Base-by-base conservation (phyloP, 129 eudicot species). In the Artemisia annua region DNA sequence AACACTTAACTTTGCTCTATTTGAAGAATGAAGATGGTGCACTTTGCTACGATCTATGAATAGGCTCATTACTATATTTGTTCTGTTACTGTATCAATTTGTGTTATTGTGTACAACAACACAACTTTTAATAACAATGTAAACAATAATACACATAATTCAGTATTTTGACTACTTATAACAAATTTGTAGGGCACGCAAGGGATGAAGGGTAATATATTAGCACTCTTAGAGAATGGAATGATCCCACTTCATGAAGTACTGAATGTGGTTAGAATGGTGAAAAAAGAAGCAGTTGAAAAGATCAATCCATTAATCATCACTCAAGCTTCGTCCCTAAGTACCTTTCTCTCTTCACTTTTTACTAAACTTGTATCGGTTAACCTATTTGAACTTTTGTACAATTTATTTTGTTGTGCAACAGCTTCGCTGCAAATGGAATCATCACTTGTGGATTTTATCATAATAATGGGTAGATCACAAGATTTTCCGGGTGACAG, bases 211-310 rank as follows among this genome's bases (percentile, higher is more conserved):
- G 78, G 80, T 48, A 66, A 70, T 7, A 57, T 90, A 19, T 32
- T 91, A 79, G 95, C 85, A 12, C 50, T 91, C 15, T 82, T 86
- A 11, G 97, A 88, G 82, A 71, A 73, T 6, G 87, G 63, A 24
- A 53, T 75, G 50, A 54, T 86, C 74, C 90, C 86, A 17, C 57
- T 82, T 59, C 72, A 70, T 67, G 85, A 66, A 18, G 81, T 84
- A 50, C 55, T 59, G 15, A 83, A 81, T 70, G 89, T 84, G 20
- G 22, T 86, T 43, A 84, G 76, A 75, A 67, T 50, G 66, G 75
- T 82, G 26, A 83, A 79, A 75, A 78, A 79, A 71, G 90, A 66
- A 55, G 78, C 78, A 18, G 57, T 49, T 60, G 85, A 78, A n/a
- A 69, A 72, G 19, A 46, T 71, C 11, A 76, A 91, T 67, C 87